Conservation (phyloP, 139 green algal species). For the Mesotaenium endlicherianum region DNA sequence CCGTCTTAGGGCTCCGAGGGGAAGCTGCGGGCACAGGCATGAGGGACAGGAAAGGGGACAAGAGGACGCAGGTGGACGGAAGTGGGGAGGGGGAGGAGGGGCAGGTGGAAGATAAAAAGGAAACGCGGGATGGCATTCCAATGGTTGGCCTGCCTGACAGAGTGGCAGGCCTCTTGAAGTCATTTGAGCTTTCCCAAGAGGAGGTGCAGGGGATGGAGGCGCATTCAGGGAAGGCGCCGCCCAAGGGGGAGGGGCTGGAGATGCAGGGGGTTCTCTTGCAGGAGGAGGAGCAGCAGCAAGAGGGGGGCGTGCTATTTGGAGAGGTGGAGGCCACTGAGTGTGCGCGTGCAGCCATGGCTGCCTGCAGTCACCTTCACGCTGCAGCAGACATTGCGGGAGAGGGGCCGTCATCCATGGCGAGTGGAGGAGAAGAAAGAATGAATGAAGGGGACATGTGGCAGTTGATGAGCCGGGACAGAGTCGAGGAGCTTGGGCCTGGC, state of each 20-base stretch:
- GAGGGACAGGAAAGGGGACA: background rate
- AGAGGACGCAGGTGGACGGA: background rate
- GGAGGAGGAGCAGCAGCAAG: background rate
- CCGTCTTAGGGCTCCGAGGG: too few species aligned
- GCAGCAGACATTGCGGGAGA: too few species aligned
- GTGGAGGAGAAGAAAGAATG: background rate
- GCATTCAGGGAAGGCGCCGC: too few species aligned
- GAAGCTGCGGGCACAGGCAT: background rate
- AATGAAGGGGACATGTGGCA: background rate
- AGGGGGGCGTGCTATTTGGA: background rate
- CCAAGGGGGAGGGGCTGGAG: background rate
- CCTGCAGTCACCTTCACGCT: too few species aligned
- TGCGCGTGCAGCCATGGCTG: background rate
- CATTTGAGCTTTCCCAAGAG: too few species aligned
- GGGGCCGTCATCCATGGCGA: background rate
- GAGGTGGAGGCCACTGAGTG: background rate
- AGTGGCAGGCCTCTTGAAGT: too few species aligned
- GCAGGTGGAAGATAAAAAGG: background rate
- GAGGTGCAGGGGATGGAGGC: too few species aligned
- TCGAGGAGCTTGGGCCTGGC: too few species aligned
- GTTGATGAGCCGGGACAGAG: too few species aligned
- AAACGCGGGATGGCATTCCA: too few species aligned
- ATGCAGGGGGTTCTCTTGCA: background rate
- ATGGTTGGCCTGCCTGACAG: too few species aligned
- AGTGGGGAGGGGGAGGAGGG: background rate